phyloP scores from a whole-genome alignment of 179 eudicot species.

The Silene noctiflora region DNA sequence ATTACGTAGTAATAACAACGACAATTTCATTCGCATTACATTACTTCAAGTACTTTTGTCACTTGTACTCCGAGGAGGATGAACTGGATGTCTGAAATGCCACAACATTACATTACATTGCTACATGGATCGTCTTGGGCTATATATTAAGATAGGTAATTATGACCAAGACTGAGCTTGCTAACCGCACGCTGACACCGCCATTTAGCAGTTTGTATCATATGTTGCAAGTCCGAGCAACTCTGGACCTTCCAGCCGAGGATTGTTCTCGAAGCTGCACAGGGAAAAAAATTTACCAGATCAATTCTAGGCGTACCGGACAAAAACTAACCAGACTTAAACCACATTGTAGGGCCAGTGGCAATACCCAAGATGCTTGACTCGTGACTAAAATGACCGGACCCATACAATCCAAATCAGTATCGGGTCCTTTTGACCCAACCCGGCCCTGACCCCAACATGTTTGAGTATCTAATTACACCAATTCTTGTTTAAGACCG shows the following conservation, averaged over 20 bases:
- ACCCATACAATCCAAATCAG: no score
- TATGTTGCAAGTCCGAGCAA: slow-evolving; percentile 83
- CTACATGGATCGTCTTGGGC: slow-evolving; percentile 13
- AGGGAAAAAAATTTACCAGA: background rate
- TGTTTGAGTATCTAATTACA: no score
- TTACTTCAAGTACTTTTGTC: background rate
- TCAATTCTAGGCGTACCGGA: background rate
- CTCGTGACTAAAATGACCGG: no score
- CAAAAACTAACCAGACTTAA: background rate
- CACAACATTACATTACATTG: slow-evolving; percentile 22
- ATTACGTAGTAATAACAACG: background rate
- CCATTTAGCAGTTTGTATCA: slow-evolving; percentile 70
- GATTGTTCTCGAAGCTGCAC: slow-evolving; percentile 80
- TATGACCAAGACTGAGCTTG: background rate
- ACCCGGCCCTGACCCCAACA: no score
- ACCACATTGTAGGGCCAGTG: no score
- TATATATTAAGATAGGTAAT: slow-evolving; percentile 9
- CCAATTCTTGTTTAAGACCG: no score
- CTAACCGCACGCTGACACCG: background rate
- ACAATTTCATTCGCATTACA: slow-evolving; percentile 13
- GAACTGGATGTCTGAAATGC: background rate
- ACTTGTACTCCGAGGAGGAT: slow-evolving; percentile 8
- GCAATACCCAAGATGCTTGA: no score
- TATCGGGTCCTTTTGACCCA: no score
- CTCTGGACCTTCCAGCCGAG: slow-evolving; percentile 87